These are phyloP conservation scores for Candida nemodendra DNA, from an alignment of 805 yeast species.

Conservation along the genomic window DNA sequence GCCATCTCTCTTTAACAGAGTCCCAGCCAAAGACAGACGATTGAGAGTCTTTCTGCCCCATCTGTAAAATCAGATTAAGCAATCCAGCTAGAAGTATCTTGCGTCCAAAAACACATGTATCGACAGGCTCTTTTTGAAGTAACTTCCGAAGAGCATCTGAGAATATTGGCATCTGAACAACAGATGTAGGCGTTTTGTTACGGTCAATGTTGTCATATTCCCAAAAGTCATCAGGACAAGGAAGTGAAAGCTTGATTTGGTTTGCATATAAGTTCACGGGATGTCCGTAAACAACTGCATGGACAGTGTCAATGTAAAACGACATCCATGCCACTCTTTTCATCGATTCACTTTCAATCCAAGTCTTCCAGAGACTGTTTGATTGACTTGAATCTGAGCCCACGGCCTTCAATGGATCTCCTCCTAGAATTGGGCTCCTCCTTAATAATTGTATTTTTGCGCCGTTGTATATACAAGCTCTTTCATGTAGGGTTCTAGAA, in stretches of 20 bases:
- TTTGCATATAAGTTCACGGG: slow-evolving; percentile 48
- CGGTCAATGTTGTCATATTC: slow-evolving; percentile 24
- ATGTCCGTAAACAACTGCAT: slow-evolving; percentile 73
- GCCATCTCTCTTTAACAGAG: slow-evolving; percentile 48
- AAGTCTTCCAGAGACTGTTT: slow-evolving; percentile 41
- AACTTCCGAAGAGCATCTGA: slow-evolving; percentile 32
- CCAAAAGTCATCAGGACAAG: slow-evolving; percentile 60
- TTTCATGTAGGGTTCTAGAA: slow-evolving; percentile 45
- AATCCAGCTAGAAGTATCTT: slow-evolving; percentile 62
- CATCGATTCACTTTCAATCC: slow-evolving; percentile 76
- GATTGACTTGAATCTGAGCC: slow-evolving; percentile 28
- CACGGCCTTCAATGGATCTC: slow-evolving; percentile 37
- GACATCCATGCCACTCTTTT: slow-evolving; percentile 75
- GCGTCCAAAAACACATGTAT: slow-evolving; percentile 54
- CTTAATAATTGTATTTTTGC: slow-evolving; percentile 49
- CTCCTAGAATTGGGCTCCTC: slow-evolving; percentile 46
- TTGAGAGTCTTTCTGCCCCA: slow-evolving; percentile 57
- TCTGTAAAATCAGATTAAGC: slow-evolving; percentile 57
- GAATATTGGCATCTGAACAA: slow-evolving; percentile 28
- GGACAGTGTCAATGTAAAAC: slow-evolving; percentile 69
- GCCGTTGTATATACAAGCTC: slow-evolving; percentile 52
- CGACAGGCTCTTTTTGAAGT: slow-evolving; percentile 43
- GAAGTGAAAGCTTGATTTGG: slow-evolving; percentile 54
- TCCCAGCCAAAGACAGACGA: slow-evolving; percentile 37
- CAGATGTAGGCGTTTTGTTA: slow-evolving; percentile 16